Evolutionary conservation across 2,329 filamentous ascomycete species (phyloP), one percentile per base, ranked within the genome.

Genomic region (Cladophialophora exuberans): DNA sequence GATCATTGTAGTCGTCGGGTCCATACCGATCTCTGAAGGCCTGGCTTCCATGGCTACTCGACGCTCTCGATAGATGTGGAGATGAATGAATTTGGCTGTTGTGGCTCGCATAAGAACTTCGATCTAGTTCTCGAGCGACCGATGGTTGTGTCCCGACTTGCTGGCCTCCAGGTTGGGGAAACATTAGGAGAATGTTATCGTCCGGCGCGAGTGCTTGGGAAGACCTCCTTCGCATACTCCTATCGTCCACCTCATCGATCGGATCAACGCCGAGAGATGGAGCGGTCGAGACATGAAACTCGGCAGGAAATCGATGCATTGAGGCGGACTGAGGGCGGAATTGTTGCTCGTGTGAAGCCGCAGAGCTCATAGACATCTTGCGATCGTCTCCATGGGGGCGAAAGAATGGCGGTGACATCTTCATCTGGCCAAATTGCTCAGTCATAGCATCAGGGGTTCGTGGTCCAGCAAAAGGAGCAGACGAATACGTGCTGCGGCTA

Each of bases 171-270:
- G 52, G 55, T 30, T 45, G 33, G 43, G 59, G 51, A 23, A 59
- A 62, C 17, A 64, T 46, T n/a, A 61, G 30, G 13, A 59, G 28
- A 15, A 62, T 58, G 30, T 62, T 61, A 52, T 62, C 62, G n/a
- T 61, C 58, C 13, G 47, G 31, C 13, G 62, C 30, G 10, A 64
- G 56, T 20, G 56, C 47, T 30, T 61, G 57, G 13, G 62, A 62
- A n/a, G 60, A 62, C 26, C 54, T 54, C 23, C 62, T 49, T 13
- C 60, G 52, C 36, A 62, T 31, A 35, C 58, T 61, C 20, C 46
- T 22, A 30, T 42, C 31, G 20, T 64, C 60, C 6, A 36, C 18
- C 28, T 61, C 57, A 17, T 54, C 49, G n/a, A 51, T 41, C 28
- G 31, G 33, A 23, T 50, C 45, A 17, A 49, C 47, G 20, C 30